Conservation (phyloP, 1,284 basidiomycete genomes). For the Rhizoctonia solani region DNA sequence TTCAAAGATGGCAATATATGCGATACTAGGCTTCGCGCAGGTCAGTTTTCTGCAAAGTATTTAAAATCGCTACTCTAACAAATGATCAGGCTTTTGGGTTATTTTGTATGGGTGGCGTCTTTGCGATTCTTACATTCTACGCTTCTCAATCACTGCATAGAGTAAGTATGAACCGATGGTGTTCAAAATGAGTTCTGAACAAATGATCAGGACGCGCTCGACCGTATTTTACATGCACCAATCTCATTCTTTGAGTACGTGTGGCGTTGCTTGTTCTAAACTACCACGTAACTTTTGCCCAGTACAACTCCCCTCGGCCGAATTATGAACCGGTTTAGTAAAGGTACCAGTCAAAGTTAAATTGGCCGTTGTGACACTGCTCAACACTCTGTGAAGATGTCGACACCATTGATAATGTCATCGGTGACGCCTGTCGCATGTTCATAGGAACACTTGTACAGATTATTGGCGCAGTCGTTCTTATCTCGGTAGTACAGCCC, state of each 20-base stretch:
- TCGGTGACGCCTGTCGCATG: slow-evolving; percentile 74
- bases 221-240: slow-evolving; percentile 65
- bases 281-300: background rate
- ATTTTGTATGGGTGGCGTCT: slow-evolving; percentile 53
- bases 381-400: slow-evolving; percentile 67
- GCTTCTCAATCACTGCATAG: slow-evolving; percentile 60
- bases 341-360: slow-evolving; percentile 48
- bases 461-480: slow-evolving; percentile 74
- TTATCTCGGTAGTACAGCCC: slow-evolving; percentile 53
- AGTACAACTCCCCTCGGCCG: slow-evolving; percentile 69
- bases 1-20: slow-evolving; percentile 12
- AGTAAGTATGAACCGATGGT: slow-evolving; percentile 38
- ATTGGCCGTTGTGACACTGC: slow-evolving; percentile 8
- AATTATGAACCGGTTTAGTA: slow-evolving; percentile 85
- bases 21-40: slow-evolving; percentile 11
- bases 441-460: slow-evolving; percentile 64
- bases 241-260: slow-evolving; percentile 88
- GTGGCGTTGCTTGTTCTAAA: slow-evolving; percentile 46
- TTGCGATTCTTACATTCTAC: slow-evolving; percentile 58
- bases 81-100: slow-evolving; percentile 47
- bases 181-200: background rate
- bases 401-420: slow-evolving; percentile 56
- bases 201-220: slow-evolving; percentile 55
- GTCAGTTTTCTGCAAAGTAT: background rate
- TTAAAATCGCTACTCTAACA: background rate